Evolutionary conservation across 2,329 filamentous ascomycete genomes (phyloP), one percentile per base, ranked within the genome.

Genomic region (Penicillium psychrosexuale): DNA sequence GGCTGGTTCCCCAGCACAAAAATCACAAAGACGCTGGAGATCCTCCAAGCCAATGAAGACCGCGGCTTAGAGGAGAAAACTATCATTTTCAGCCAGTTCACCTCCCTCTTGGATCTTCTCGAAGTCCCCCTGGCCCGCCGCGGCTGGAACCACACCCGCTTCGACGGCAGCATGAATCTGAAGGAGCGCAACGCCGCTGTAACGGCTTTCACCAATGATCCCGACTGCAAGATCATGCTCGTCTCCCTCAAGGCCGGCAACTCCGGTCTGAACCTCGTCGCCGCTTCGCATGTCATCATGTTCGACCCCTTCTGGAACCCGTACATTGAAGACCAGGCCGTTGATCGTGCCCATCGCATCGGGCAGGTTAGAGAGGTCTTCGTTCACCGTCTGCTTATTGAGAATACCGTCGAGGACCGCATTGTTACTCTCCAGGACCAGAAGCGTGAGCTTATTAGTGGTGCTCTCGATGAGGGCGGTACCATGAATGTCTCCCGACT

Each of bases 261-360:
- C 64, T 86, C 91, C 0, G 92, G 92, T 1, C 82, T 97, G 43
- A 97, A 97, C 67, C 80, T 97, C 22, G 90, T 88, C 37, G 84
- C 85, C 17, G 92, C 91, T 0, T 90, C 86, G 1, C 87, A 91
- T 60, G 90, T 96, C 62, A 90, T 97, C 71, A 89, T 96, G 60
- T 85, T 96, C 68, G 91, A 96, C 69, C 91, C 91, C 0, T 96
- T 95, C 76, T 96, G 91, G 90, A 97, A 96, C 60, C 92, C 91
- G 0, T 96, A 88, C 68, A 88, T 95, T 46, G 92, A 96, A 74
- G 90, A 91, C 73, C 92, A 97, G 74, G 92, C 92, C 4, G 87
- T 96, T 47, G 92, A 96, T 70, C 88, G 92, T 22, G 90, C 91
- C 2, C 88, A 96, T 72, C 88, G 92, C 9, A 92, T 96, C 62